phyloP scores from a whole-genome alignment of 345 rosid genomes.

The Gossypium ekmanianum region DNA sequence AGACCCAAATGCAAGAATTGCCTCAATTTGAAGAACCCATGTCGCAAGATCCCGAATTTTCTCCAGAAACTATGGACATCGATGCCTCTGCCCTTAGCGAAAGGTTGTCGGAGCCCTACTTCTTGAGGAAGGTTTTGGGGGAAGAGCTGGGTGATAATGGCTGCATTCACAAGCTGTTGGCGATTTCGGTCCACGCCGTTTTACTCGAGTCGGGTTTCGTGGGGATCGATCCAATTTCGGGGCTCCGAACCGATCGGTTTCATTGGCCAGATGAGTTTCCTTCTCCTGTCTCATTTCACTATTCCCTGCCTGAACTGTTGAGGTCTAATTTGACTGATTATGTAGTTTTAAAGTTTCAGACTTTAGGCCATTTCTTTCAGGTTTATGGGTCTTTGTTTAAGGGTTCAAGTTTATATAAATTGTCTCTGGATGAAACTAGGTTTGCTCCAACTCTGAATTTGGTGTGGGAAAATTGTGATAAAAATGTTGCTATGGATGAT shows the following conservation, averaged over 20 bases:
- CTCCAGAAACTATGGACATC: constrained; percentile 23
- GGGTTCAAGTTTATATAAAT: constrained; percentile 33
- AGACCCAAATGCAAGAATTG: constrained; percentile 6
- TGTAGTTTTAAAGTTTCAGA: constrained; percentile 47
- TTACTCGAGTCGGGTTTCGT: constrained; percentile 70
- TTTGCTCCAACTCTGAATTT: constrained; percentile 38
- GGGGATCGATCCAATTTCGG: constrained; percentile 35
- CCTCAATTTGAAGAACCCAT: constrained; percentile 2
- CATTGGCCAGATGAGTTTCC: constrained; percentile 41
- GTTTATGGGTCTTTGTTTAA: constrained; percentile 49
- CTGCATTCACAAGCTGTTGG: constrained; percentile 36
- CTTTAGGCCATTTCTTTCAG: constrained; percentile 42
- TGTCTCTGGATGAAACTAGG: constrained; percentile 42
- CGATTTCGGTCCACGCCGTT: constrained; percentile 62
- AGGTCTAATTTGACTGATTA: constrained; percentile 20
- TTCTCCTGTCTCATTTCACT: constrained; percentile 40
- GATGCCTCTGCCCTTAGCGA: constrained; percentile 23
- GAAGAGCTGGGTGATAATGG: constrained; percentile 43
- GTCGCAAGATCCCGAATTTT: not conserved
- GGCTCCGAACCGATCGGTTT: constrained; percentile 34
- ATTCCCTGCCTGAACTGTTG: constrained; percentile 52
- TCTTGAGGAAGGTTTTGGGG: constrained; percentile 47
- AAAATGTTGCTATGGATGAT: constrained; percentile 14
- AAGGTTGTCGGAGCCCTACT: constrained; percentile 51
- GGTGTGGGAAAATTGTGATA: constrained; percentile 28